Evolutionary conservation across 2,329 filamentous ascomycete species (phyloP).

Genomic region (Ceratocystis harringtonii): DNA sequence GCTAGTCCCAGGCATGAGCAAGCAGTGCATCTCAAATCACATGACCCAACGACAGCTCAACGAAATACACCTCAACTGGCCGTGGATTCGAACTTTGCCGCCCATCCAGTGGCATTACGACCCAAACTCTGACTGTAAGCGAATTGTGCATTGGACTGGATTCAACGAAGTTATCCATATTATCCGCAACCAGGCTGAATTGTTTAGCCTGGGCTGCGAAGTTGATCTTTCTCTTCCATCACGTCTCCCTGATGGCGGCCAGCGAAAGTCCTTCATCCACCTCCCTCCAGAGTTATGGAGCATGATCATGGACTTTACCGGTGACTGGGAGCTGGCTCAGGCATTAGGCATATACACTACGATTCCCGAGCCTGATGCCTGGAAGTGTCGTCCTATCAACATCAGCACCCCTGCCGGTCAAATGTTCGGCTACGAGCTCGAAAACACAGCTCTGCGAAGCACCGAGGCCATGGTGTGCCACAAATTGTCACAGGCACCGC

Average conservation of each 20-base stretch:
- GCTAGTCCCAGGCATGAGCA: constrained; percentile 77
- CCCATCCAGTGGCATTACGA: constrained; percentile 75
- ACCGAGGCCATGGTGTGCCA: constrained; percentile 56
- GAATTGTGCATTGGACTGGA: constrained; percentile 44
- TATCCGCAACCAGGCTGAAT: constrained; percentile 61
- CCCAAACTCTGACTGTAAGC: constrained; percentile 32
- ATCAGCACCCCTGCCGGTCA: background rate
- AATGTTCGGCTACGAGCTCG: constrained; percentile 61
- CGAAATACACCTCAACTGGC: constrained; percentile 72
- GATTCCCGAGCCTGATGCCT: constrained; percentile 55
- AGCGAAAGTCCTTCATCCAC: constrained; percentile 25
- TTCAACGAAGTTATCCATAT: constrained; percentile 59
- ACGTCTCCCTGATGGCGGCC: constrained; percentile 27
- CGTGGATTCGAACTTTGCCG: constrained; percentile 68
- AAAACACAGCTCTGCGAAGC: constrained; percentile 68
- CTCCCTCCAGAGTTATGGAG: constrained; percentile 82
- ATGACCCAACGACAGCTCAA: constrained; percentile 76
- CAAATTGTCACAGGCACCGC: constrained; percentile 55
- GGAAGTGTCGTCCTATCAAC: constrained; percentile 50
- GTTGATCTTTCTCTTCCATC: constrained; percentile 34
- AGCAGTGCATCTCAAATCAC: constrained; percentile 78
- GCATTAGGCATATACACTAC: constrained; percentile 69
- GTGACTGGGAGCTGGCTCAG: constrained; percentile 82
- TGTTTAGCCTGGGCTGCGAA: constrained; percentile 58
- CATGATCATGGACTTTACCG: constrained; percentile 67